Evolutionary conservation across 1,284 basidiomycete species (phyloP), one percentile per base, ranked within the genome.

Genomic region (Cutaneotrichosporon dermatis): DNA sequence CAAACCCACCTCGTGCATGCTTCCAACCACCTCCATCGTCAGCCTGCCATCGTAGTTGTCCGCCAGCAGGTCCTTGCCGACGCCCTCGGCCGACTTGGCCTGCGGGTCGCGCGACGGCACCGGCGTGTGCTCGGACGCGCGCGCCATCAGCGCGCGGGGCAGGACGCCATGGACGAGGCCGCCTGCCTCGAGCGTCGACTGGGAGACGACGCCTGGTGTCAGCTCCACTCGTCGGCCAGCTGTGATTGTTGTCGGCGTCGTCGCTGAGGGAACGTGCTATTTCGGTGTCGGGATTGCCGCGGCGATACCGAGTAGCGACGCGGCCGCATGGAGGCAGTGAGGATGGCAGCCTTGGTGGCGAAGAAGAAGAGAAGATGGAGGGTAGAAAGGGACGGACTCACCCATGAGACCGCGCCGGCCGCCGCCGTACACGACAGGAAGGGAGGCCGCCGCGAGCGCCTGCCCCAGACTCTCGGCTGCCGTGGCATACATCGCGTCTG

Each of bases 391-490:
- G 12, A 45, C 2, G 25, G n/a, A 35, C 71, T 39, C 56, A 79
- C 77, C 92, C 92, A 96, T 96, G 65, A 94, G 82, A 0, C 92
- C 92, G 37, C 82, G 81, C 10, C 83, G 82, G 0, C 91, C 92
- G n/a, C 92, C 93, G 4, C 92, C 92, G 73, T 96, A 96, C 1
- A 96, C 83, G 34, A 96, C 81, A 4, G 86, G 83, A 10, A 86
- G 81, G 4, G 82, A 79, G n/a, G 83, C 77, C 34, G 76, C 76
- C 2, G 86, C 90, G 33, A 95, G 80, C 0, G 90, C 88, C 52
- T 79, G 76, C 42, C 90, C 93, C 11, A 96, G 73, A 34, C 89
- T 88, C 86, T 74, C 58, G 3, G 91, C 89, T n/a, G 90, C 88
- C 11, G 81, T 75, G 16, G 80, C 77, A 74, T 84, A 91, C 8